Base-by-base conservation (phyloP, 2,329 filamentous ascomycete genomes). In the Teratosphaeria nubilosa region DNA sequence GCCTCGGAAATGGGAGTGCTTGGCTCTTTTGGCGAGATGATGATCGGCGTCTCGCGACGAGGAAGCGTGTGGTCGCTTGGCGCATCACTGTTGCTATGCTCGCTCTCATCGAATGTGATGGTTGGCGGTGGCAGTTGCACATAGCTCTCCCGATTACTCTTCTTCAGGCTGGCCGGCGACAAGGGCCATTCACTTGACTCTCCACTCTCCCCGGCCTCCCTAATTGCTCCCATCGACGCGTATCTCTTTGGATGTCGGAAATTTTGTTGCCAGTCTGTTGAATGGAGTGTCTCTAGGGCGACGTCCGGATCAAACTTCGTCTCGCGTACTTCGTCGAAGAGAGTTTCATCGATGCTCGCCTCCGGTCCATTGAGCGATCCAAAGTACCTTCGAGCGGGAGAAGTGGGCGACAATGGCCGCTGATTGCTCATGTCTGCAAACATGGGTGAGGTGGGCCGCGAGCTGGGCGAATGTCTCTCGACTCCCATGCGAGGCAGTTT, bases 251-350 rank as follows among this genome's bases (percentile, higher is more conserved):
- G 57, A 11, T 52, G 60, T 50, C 51, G 48, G 30, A n/a, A n/a
- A 25, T 16, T 34, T 27, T 58, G 56, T 55, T 32, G n/a, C 14
- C 30, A 59, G 54, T 51, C 60, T 51, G 27, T 7, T 30, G 37
- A 58, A 51, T 57, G 56, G 24, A 61, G 56, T 10, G 57, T 55
- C n/a, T 57, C 41, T 16, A 60, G 58, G 11, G 61, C 57, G 27
- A 54, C 57, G 11, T 56, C 41, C 3, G 65, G 62, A 30, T 63
- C 59, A 54, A 64, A 61, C 14, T 60, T 62, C 11, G 62, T 66
- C 31, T 66, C 66, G 31, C 55, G 55, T 4, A 61, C 60, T 55
- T 66, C 65, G 54, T 67, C 64, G 54, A 68, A 67, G 27, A 63
- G 60, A 13, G 65, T 66, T 51, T 66, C 64, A 53, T 67, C 62